Evolutionary conservation across 352 stramenopile genomes (phyloP), one percentile per base, ranked within the genome.

Genomic region (Blastocystis sp.): DNA sequence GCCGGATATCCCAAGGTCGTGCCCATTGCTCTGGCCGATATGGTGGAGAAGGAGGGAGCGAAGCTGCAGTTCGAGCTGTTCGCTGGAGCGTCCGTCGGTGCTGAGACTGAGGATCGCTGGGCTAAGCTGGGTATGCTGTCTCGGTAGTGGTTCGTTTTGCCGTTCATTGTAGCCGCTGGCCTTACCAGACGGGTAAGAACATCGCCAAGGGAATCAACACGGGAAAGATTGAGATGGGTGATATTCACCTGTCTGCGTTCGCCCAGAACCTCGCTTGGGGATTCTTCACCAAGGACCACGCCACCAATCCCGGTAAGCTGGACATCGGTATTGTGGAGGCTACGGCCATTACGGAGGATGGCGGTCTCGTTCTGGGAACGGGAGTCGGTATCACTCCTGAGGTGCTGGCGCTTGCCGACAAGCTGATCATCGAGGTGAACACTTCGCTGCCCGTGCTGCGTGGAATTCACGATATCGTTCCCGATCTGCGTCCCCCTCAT

Each of bases 1-100:
- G 73, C 73, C 75, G 73, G 73, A 54, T 84, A 84, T 71, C 73
- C 73, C 38, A 84, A 84, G 59, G 73, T 84, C n/a, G 73, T 84
- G 6, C 73, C 73, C 24, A 84, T 84, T 27, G 73, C 73, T 84
- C 6, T 84, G 4, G 73, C 73, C 24, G 73, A 84, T 84, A 84
- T 69, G 59, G 73, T 84, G 21, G 73, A 84, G 59, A 72, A 84
- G 59, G 59, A 69, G 34, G 59, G 59, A n/a, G 73, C 54, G 11
- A 72, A 84, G 34, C 42, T 84, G 34, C 54, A 84, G 73, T 84
- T 84, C 42, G 73, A 84, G 59, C 34, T 84, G 32, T 84, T 84
- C 38, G 59, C 44, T 46, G 73, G 73, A 49, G 73, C 73, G 9
- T 84, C 73, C 38, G 73, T 84, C 40, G 73, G 73, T 84, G 54